A percentile compares a stretch with the other conserved stretches of the same genome.
phyloP scores from a whole-genome alignment of 83 land plant species.

The Picea abies region DNA sequence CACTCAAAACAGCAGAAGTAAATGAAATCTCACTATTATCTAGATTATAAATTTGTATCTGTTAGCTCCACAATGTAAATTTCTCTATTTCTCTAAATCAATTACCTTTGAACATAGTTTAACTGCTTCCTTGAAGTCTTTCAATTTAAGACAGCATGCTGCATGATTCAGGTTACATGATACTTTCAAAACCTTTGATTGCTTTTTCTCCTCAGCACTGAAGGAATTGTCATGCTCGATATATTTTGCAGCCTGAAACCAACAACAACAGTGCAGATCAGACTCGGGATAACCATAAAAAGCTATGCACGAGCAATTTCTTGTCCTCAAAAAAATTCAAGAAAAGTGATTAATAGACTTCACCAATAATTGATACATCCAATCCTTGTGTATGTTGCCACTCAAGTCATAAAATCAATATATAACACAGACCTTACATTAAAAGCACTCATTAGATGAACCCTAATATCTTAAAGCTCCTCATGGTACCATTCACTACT shows the following conservation, averaged over 20 bases:
- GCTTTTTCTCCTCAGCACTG: conserved; percentile 61
- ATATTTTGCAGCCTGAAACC: conserved; percentile 54
- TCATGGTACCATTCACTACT: background rate
- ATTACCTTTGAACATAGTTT: conserved; percentile 82
- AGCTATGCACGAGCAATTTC: background rate
- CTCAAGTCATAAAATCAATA: too few relatives aligned
- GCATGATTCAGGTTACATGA: conserved; percentile 80
- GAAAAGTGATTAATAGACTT: background rate
- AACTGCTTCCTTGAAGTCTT: conserved; percentile 56
- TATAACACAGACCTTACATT: conserved; percentile 1
- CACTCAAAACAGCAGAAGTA: background rate
- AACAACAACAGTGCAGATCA: background rate
- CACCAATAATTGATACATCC: background rate
- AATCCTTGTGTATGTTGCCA: too few relatives aligned
- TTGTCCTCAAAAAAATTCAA: background rate
- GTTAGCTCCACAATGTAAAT: background rate
- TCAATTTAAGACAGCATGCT: conserved; percentile 79
- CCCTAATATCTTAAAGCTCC: background rate
- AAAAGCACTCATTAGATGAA: background rate
- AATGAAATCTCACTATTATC: background rate
- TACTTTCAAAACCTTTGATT: conserved; percentile 64
- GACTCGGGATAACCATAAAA: background rate
- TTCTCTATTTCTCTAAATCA: background rate
- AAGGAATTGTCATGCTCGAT: conserved; percentile 48
- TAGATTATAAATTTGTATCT: background rate